These are phyloP conservation scores for Casaregolazyma lundiana DNA, from an alignment of 1,139 yeast species.

Conservation along the genomic window DNA sequence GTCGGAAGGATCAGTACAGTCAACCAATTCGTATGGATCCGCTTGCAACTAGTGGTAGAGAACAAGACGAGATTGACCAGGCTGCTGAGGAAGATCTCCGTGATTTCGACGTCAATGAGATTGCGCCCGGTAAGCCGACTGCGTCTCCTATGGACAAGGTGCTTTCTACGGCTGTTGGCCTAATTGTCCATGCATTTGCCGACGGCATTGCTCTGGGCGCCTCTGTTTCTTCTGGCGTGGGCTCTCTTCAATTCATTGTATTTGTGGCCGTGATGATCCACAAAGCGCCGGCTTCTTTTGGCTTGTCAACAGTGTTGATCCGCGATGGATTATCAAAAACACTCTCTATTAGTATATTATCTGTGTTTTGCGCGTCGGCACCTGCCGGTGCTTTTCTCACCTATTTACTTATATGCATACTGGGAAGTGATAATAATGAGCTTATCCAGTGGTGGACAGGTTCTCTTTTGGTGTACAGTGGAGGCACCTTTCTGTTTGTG, in stretches of 20 bases:
- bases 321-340: conserved; percentile 30
- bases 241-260: conserved; percentile 47
- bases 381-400: conserved; percentile 51
- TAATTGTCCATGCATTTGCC: conserved; percentile 61
- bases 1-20: not conserved
- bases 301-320: conserved; percentile 56
- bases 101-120: conserved; percentile 4
- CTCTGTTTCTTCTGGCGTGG: conserved; percentile 44
- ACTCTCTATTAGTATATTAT: conserved; percentile 41
- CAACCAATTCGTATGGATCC: not conserved
- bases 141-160: conserved; percentile 7
- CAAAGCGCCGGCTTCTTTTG: conserved; percentile 73
- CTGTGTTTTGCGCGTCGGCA: conserved; percentile 48
- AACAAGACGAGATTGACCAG: not conserved
- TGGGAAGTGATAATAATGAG: conserved; percentile 27
- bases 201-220: conserved; percentile 78
- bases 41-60: not conserved
- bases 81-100: conserved; percentile 9
- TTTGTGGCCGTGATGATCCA: conserved; percentile 62
- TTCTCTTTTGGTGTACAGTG: conserved; percentile 52
- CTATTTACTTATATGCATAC: conserved; percentile 37
- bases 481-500: conserved; percentile 70
- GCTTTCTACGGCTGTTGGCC: conserved; percentile 48
- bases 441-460: conserved; percentile 45
- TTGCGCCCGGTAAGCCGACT: not conserved